Conservation (phyloP, 2,329 filamentous ascomycete species). For the Acarospora socialis region DNA sequence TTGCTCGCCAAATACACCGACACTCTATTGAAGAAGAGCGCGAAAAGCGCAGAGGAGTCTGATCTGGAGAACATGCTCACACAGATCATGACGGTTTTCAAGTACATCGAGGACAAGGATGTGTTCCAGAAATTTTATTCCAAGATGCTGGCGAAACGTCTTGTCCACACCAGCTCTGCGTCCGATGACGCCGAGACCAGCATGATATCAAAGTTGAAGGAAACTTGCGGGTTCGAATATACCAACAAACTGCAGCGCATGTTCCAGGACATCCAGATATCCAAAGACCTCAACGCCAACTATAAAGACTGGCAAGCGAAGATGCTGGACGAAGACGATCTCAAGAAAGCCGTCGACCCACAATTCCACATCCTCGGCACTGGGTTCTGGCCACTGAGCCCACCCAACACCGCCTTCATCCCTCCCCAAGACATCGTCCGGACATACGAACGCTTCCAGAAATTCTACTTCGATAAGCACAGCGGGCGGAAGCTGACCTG, state of each 20-base stretch:
- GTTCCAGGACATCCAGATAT: constrained; percentile 99
- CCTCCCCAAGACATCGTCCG: constrained; percentile 72
- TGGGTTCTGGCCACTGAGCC: constrained; percentile 87
- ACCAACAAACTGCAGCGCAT: constrained; percentile 99
- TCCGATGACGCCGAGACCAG: constrained; percentile 96
- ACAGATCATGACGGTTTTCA: constrained; percentile 99
- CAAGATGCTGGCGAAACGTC: constrained; percentile 82
- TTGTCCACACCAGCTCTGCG: constrained; percentile 89
- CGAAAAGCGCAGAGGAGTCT: constrained; percentile 81
- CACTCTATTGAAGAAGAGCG: constrained; percentile 79
- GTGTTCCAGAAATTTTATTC: constrained; percentile 99
- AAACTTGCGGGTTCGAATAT: constrained; percentile 96
- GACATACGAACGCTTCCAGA: constrained; percentile 78
- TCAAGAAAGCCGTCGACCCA: constrained; percentile 63
- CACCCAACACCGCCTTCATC: constrained; percentile 76
- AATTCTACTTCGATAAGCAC: constrained; percentile 93
- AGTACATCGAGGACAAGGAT: constrained; percentile 99
- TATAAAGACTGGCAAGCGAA: constrained; percentile 67
- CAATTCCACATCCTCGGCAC: constrained; percentile 89
- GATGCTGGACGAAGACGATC: constrained; percentile 46
- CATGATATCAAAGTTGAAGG: constrained; percentile 99
- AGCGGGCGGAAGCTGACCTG: constrained; percentile 92
- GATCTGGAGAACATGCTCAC: constrained; percentile 79
- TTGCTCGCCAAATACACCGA: constrained; percentile 92
- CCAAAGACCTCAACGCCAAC: constrained; percentile 83